These are phyloP conservation scores for Thalia dealbata DNA, from an alignment of 176 grass and related monocot genomes.

Conservation along the genomic window DNA sequence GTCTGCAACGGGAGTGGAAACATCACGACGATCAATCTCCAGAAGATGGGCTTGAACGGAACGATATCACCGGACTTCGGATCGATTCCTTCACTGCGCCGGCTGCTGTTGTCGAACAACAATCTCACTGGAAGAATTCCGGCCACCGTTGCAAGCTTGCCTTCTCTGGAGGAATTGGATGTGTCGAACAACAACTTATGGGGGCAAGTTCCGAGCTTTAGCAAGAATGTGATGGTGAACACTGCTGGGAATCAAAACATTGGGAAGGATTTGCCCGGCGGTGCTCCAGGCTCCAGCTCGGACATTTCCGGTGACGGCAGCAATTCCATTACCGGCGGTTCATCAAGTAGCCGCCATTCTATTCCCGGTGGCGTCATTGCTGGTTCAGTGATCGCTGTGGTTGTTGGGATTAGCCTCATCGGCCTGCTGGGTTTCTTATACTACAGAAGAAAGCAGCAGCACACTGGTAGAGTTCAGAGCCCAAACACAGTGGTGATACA, in stretches of 20 bases:
- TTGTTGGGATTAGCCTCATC: conserved; percentile 42
- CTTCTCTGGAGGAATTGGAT: conserved; percentile 32
- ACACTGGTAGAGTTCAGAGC: conserved; percentile 60
- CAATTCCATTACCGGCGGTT: background rate
- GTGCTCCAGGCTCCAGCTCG: background rate
- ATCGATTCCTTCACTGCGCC: conserved; percentile 36
- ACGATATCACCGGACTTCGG: conserved; percentile 54
- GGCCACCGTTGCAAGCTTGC: conserved; percentile 34
- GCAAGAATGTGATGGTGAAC: conserved; percentile 29
- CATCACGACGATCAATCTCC: conserved; percentile 37
- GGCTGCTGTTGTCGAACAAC: conserved; percentile 43
- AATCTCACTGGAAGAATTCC: conserved; percentile 64
- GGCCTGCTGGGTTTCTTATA: conserved; percentile 61
- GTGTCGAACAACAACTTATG: conserved; percentile 64
- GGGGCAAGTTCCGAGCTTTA: conserved; percentile 52
- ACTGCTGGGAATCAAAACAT: conserved; percentile 46
- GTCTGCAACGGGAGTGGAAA: conserved; percentile 24
- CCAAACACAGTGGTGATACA: conserved; percentile 73
- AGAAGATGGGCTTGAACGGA: conserved; percentile 31
- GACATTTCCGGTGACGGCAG: background rate
- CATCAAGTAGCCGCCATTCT: conserved; percentile 10
- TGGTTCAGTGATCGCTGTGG: conserved; percentile 39
- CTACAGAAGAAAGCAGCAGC: conserved; percentile 66
- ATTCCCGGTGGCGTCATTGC: conserved; percentile 38
- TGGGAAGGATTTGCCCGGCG: conserved; percentile 40